These are phyloP conservation scores for Apophysomyces ossiformis DNA, from an alignment of 371 early-diverging fungal genomes.

Conservation along the genomic window DNA sequence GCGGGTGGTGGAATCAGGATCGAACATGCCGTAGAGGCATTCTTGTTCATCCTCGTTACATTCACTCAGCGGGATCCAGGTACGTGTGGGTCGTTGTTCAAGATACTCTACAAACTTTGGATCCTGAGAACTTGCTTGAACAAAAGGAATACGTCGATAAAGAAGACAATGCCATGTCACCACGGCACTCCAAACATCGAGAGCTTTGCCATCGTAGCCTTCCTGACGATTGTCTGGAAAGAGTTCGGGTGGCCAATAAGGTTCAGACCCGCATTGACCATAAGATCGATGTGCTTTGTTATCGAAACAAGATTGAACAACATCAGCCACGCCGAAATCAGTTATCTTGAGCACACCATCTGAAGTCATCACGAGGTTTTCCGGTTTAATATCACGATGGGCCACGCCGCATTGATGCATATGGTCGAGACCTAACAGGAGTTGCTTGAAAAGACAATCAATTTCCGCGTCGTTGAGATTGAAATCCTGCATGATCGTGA, in stretches of 20 bases:
- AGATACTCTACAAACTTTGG: conserved; percentile 67
- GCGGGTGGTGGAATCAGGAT: conserved; percentile 35
- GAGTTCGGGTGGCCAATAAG: conserved; percentile 89
- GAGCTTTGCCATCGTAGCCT: conserved; percentile 74
- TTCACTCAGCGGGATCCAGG: conserved; percentile 12
- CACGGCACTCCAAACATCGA: conserved; percentile 87
- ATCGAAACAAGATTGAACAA: conserved; percentile 87
- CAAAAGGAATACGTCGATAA: conserved; percentile 71
- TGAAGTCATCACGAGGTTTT: conserved; percentile 89
- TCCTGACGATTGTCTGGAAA: conserved; percentile 37
- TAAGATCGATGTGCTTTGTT: conserved; percentile 59
- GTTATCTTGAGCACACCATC: conserved; percentile 89
- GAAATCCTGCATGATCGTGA: conserved; percentile 48
- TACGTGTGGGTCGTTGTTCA: conserved; percentile 29
- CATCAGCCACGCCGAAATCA: conserved; percentile 96
- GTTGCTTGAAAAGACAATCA: conserved; percentile 77
- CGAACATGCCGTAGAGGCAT: conserved; percentile 32
- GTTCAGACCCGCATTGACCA: conserved; percentile 84
- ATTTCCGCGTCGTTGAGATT: conserved; percentile 48
- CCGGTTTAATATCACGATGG: conserved; percentile 85
- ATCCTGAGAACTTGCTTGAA: conserved; percentile 53
- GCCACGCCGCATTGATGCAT: conserved; percentile 94
- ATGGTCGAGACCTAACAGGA: conserved; percentile 93
- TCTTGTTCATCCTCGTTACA: conserved; percentile 9
- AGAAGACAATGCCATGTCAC: conserved; percentile 83